Evolutionary conservation across 164 flowering plant species (phyloP).

Genomic region (Malania oleifera): DNA sequence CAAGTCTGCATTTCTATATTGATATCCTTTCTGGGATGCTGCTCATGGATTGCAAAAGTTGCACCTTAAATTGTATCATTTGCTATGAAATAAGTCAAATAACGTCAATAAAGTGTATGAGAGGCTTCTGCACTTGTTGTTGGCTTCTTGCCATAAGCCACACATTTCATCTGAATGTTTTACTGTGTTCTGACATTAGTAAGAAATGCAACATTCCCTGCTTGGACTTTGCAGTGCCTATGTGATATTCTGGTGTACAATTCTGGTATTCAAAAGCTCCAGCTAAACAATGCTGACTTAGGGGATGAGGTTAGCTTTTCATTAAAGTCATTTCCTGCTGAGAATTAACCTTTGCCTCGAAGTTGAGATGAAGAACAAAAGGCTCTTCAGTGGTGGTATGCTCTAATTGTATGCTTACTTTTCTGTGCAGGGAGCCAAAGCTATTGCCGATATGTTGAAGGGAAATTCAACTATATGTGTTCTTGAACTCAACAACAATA

Average conservation of each 20-base stretch:
- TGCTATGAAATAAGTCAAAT: too few relatives aligned
- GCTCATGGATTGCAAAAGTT: too few relatives aligned
- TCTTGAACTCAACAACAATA: conserved; percentile 85
- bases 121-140: too few relatives aligned
- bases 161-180: too few relatives aligned
- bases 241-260: conserved; percentile 63
- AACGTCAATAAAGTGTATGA: too few relatives aligned
- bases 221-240: conserved; percentile 59
- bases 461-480: conserved; percentile 66
- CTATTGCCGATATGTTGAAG: conserved; percentile 86
- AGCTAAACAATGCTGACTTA: conserved; percentile 70
- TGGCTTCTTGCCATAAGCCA: too few relatives aligned
- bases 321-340: conserved; percentile 8
- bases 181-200: too few relatives aligned
- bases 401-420: conserved; percentile 1
- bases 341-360: neutral
- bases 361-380: neutral
- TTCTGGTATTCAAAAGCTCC: conserved; percentile 70
- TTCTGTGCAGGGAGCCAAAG: conserved; percentile 80
- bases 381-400: conserved; percentile 1
- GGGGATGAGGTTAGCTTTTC: conserved; percentile 83
- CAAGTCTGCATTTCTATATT: too few relatives aligned
- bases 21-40: too few relatives aligned
- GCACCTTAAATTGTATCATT: too few relatives aligned
- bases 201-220: too few relatives aligned